A percentile compares a stretch with the other conserved stretches of the same genome.
These are phyloP conservation scores for Ceratobasidium sp. DNA, from an alignment of 1,284 basidiomycete species.

Conservation along the genomic window DNA sequence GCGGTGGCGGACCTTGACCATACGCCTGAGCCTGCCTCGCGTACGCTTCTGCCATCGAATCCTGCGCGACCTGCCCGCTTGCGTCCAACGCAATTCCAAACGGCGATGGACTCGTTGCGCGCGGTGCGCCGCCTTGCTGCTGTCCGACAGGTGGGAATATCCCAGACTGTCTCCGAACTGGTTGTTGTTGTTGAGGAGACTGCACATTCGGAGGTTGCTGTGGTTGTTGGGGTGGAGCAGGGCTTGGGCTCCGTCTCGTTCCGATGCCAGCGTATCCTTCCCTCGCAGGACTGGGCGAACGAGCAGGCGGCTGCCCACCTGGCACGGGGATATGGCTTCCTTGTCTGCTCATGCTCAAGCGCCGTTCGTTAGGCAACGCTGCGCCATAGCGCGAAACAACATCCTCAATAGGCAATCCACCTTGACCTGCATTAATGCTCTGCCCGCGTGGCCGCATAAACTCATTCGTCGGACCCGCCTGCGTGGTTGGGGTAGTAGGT, in stretches of 20 bases:
- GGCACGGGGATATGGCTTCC: slow-evolving; percentile 48
- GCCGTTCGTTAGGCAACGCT: slow-evolving; percentile 87
- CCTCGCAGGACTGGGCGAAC: slow-evolving; percentile 61
- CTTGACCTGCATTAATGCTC: slow-evolving; percentile 49
- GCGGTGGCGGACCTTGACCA: slow-evolving; percentile 50
- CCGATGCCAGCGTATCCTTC: slow-evolving; percentile 84
- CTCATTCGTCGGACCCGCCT: slow-evolving; percentile 68
- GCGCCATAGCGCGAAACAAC: slow-evolving; percentile 85
- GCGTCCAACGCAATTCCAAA: slow-evolving; percentile 84
- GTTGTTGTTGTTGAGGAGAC: slow-evolving; percentile 56
- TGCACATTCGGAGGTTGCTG: slow-evolving; percentile 54
- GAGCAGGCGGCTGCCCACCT: slow-evolving; percentile 50
- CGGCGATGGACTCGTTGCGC: slow-evolving; percentile 60
- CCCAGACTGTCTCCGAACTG: slow-evolving; percentile 49
- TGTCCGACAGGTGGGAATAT: slow-evolving; percentile 15
- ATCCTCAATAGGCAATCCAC: slow-evolving; percentile 73
- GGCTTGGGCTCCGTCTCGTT: slow-evolving; percentile 73
- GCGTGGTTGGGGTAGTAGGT: slow-evolving; percentile 76
- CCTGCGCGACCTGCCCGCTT: slow-evolving; percentile 80
- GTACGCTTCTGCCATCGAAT: slow-evolving; percentile 78
- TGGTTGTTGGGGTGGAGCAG: slow-evolving; percentile 55
- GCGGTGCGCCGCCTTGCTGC: slow-evolving; percentile 51
- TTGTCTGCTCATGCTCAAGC: slow-evolving; percentile 63
- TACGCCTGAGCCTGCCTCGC: slow-evolving; percentile 49
- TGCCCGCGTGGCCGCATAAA: slow-evolving; percentile 76